Percentiles rank a stretch among this genome's conserved stretches.
Evolutionary conservation across 1,139 yeast species (phyloP).

Genomic region (Yamadazyma mexicana): DNA sequence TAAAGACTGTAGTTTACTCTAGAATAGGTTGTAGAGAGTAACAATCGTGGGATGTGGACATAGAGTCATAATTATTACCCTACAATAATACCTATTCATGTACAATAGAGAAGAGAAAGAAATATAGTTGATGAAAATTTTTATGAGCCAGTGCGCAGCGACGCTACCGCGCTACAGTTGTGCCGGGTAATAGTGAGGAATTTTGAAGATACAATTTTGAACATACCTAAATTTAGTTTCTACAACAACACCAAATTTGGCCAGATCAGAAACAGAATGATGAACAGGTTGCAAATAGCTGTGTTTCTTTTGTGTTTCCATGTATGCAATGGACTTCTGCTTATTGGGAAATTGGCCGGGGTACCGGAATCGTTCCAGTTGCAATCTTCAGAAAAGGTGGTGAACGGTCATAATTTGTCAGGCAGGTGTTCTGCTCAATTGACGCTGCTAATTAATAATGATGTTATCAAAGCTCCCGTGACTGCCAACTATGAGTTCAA

Average conservation of each 20-base stretch:
- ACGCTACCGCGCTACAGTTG: conserved; percentile 13
- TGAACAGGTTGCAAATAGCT: background rate
- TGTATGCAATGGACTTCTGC: background rate
- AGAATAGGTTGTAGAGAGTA: conserved; percentile 57
- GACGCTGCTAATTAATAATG: conserved; percentile 5
- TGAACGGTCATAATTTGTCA: conserved; percentile 39
- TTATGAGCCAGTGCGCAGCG: conserved; percentile 6
- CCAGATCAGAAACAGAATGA: background rate
- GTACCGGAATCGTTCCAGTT: conserved; percentile 15
- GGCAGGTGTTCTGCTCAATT: conserved; percentile 35
- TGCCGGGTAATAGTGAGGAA: conserved; percentile 11
- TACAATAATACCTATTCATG: conserved; percentile 56
- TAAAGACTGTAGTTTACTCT: conserved; percentile 37
- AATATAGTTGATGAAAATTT: conserved; percentile 6
- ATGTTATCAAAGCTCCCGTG: conserved; percentile 17
- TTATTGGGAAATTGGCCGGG: conserved; percentile 19
- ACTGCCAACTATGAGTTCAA: conserved; percentile 27
- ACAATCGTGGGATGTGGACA: conserved; percentile 34
- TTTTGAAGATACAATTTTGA: too few species aligned
- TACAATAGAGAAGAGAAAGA: conserved; percentile 38
- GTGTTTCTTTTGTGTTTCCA: conserved; percentile 21
- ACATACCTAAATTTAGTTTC: conserved; percentile 4
- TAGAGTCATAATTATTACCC: conserved; percentile 37
- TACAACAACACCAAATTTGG: background rate
- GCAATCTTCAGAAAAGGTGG: conserved; percentile 18